Conservation (phyloP, 192 early-diverging fungal genomes). For the Coemansia sp. region DNA sequence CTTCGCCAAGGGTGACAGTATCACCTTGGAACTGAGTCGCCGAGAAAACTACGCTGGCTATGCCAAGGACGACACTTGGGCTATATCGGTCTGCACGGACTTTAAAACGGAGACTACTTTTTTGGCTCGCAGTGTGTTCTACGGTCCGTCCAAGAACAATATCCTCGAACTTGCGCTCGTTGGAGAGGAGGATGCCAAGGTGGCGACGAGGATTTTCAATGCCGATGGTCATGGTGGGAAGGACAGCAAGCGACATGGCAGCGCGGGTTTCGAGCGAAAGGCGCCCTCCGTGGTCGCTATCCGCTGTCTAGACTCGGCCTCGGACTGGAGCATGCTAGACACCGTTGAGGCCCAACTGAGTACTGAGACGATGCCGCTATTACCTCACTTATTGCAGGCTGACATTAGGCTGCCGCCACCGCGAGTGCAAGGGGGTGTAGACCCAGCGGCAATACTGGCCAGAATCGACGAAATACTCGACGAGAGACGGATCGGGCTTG, state of each 20-base stretch:
- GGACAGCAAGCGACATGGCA: background rate
- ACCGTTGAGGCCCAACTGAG: constrained; percentile 33
- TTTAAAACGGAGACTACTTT: constrained; percentile 39
- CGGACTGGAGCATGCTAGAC: constrained; percentile 57
- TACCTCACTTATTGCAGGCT: constrained; percentile 31
- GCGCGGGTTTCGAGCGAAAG: constrained; percentile 1
- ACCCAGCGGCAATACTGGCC: constrained; percentile 1
- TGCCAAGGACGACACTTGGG: constrained; percentile 56
- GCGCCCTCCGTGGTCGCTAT: constrained; percentile 32
- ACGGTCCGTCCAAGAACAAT: constrained; percentile 55
- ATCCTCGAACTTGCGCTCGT: constrained; percentile 48
- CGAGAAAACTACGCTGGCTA: constrained; percentile 49
- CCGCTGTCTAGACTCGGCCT: constrained; percentile 47
- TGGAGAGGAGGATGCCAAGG: constrained; percentile 47
- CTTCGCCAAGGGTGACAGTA: constrained; percentile 36
- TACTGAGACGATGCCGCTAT: constrained; percentile 22
- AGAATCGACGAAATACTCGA: constrained; percentile 9
- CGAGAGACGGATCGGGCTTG: constrained; percentile 16
- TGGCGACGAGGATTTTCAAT: constrained; percentile 34
- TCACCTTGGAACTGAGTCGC: constrained; percentile 42
- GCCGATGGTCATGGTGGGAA: background rate
- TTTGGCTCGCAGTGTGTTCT: constrained; percentile 54
- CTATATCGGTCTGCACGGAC: constrained; percentile 33
- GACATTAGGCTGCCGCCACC: background rate
- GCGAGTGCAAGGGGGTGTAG: background rate